Conservation (phyloP, 345 rosid genomes). For the Eucalyptus cladocalyx region DNA sequence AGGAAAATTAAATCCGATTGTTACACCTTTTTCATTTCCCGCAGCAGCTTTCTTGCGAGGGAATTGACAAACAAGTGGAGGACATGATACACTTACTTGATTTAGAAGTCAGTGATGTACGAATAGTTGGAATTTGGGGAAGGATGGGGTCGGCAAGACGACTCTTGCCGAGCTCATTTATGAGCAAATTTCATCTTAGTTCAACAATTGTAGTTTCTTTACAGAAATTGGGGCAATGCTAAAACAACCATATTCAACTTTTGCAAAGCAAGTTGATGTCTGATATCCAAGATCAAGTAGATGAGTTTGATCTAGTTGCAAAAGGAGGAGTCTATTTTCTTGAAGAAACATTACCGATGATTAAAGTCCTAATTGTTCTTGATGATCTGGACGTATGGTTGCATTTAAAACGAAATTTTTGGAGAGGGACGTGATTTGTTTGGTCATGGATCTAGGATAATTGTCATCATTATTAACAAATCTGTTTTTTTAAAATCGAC, state of each 20-base stretch:
- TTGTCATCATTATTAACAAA: background rate
- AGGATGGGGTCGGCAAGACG: background rate
- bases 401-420: background rate
- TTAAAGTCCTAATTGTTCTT: background rate
- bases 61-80: background rate
- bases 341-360: background rate
- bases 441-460: background rate
- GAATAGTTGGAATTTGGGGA: background rate
- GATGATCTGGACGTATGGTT: background rate
- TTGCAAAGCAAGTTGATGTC: background rate
- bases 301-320: background rate
- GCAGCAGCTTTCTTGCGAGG: background rate
- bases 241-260: background rate
- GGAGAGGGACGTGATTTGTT: background rate
- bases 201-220: background rate
- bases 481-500: too few relatives aligned
- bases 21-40: too few relatives aligned
- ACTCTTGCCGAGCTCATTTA: background rate
- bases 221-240: background rate
- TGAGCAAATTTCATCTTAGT: background rate
- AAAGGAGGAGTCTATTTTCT: background rate
- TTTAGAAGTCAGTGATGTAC: background rate
- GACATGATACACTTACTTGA: background rate
- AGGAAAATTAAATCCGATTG: too few relatives aligned
- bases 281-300: background rate